Evolutionary conservation across 2,329 filamentous ascomycete genomes (phyloP).

Genomic region (Ceratocystis diversiconidia): DNA sequence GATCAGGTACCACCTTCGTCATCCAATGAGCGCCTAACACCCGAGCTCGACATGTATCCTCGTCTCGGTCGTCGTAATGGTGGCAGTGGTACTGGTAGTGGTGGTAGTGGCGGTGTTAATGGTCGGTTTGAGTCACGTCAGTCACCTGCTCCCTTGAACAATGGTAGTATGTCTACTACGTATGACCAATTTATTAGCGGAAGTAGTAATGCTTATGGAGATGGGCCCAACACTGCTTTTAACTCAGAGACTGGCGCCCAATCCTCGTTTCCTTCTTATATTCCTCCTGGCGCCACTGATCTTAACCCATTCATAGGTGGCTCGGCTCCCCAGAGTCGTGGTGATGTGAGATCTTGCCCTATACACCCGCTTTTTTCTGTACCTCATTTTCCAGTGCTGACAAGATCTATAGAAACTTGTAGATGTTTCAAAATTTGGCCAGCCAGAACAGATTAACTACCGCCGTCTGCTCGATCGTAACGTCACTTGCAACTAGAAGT

Average conservation of each 20-base stretch:
- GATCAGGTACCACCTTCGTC: background rate
- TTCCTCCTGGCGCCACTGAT: background rate
- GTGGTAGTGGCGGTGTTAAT: background rate
- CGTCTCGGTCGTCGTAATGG: background rate
- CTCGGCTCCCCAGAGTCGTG: background rate
- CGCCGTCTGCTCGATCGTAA: slow-evolving; percentile 88
- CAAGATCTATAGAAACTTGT: slow-evolving; percentile 1
- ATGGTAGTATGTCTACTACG: background rate
- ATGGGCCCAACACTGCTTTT: background rate
- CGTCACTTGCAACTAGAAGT: slow-evolving; percentile 97
- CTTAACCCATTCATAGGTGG: background rate
- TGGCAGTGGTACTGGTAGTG: background rate
- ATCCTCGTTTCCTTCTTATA: slow-evolving; percentile 2
- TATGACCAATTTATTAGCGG: slow-evolving; percentile 5
- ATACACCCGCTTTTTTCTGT: background rate
- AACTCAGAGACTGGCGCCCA: background rate
- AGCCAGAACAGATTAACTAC: slow-evolving; percentile 84
- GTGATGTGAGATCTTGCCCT: slow-evolving; percentile 5
- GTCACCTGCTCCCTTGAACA: slow-evolving; percentile 5
- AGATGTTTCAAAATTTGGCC: slow-evolving; percentile 8
- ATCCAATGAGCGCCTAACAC: background rate
- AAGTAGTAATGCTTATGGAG: background rate
- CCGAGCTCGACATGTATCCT: slow-evolving; percentile 3
- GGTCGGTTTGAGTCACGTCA: background rate
- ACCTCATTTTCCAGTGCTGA: background rate